Evolutionary conservation across 2,329 filamentous ascomycete species (phyloP).

Genomic region (Talaromyces sp.): DNA sequence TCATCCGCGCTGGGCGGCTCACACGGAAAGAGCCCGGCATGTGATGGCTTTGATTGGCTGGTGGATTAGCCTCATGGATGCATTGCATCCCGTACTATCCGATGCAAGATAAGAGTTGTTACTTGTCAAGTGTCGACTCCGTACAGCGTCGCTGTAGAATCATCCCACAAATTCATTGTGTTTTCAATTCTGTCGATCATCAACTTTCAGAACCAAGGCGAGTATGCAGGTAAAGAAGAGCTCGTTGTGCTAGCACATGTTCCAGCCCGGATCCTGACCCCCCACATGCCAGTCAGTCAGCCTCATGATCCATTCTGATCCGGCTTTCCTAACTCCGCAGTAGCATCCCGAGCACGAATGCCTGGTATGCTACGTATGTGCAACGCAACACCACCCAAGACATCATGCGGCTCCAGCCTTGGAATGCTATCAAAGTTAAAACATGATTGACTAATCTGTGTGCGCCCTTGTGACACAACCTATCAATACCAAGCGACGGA

Average conservation of each 20-base stretch:
- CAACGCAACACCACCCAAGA: background rate
- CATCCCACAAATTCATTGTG: background rate
- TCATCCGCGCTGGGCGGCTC: background rate
- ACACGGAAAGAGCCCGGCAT: background rate
- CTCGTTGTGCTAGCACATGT: too few species aligned
- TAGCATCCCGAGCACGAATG: background rate
- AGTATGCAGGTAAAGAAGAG: background rate
- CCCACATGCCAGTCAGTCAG: slow-evolving; percentile 2
- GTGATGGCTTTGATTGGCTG: background rate
- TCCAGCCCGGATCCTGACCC: background rate
- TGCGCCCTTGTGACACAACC: background rate
- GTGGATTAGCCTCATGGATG: background rate
- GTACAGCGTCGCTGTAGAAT: too few species aligned
- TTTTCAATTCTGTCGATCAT: too few species aligned
- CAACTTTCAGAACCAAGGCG: background rate
- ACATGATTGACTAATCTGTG: background rate
- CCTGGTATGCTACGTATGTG: background rate
- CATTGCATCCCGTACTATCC: background rate
- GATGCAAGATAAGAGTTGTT: background rate
- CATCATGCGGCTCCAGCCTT: background rate
- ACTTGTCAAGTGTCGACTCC: too few species aligned
- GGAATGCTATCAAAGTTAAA: background rate
- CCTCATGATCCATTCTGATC: background rate
- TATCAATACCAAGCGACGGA: background rate
- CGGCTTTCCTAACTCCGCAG: background rate